A percentile compares a stretch with the other conserved stretches of the same genome.
Conservation (phyloP, 768 basidiomycete species). For the Leccinum disarticulatum region DNA sequence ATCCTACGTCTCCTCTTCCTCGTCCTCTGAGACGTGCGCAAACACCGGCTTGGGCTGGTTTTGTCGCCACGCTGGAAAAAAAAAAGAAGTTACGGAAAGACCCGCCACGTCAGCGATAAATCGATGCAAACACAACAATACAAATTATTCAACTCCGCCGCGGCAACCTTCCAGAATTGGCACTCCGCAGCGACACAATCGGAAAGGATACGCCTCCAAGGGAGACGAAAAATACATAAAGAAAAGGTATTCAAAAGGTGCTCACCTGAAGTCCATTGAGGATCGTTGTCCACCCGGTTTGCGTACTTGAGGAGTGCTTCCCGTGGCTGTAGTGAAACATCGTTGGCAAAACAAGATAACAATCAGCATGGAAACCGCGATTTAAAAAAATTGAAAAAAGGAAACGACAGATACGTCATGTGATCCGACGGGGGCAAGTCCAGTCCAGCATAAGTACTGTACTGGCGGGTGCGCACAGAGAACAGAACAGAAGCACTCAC, state of each 20-base stretch:
- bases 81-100: constrained; percentile 34
- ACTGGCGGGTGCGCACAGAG: not conserved
- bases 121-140: constrained; percentile 34
- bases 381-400: constrained; percentile 6
- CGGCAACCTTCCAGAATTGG: constrained; percentile 29
- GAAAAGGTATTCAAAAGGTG: constrained; percentile 11
- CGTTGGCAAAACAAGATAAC: constrained; percentile 15
- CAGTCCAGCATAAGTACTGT: not conserved
- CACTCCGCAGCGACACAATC: constrained; percentile 28
- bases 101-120: constrained; percentile 59
- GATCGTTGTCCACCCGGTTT: constrained; percentile 68
- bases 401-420: constrained; percentile 15
- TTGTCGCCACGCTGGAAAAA: constrained; percentile 76
- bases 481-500: constrained; percentile 57
- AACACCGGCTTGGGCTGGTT: constrained; percentile 91
- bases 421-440: constrained; percentile 14
- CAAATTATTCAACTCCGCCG: constrained; percentile 28
- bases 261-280: constrained; percentile 84
- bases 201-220: constrained; percentile 12
- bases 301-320: constrained; percentile 97
- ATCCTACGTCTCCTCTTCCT: constrained; percentile 57
- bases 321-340: constrained; percentile 66
- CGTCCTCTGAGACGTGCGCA: constrained; percentile 54
- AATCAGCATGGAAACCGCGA: constrained; percentile 3
- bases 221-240: constrained; percentile 3